phyloP scores from a whole-genome alignment of 768 basidiomycete species.

The Amanita inopinata region DNA sequence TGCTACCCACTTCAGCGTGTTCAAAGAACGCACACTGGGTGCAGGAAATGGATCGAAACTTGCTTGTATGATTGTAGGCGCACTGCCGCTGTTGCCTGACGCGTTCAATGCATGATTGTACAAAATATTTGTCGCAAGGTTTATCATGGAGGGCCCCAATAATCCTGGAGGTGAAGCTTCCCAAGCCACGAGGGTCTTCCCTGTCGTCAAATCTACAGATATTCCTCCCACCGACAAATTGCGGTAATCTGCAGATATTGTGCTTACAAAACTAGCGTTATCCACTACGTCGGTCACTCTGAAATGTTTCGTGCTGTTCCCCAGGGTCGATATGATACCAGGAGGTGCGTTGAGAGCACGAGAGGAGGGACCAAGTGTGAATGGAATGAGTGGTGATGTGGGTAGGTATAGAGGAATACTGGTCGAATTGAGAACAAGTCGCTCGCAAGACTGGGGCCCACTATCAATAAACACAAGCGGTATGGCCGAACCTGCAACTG shows the following conservation, averaged over 20 bases:
- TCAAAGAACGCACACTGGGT: conserved; percentile 43
- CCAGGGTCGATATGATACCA: conserved; percentile 36
- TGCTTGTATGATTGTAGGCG: conserved; percentile 46
- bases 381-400: conserved; percentile 26
- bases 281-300: conserved; percentile 34
- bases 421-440: conserved; percentile 25
- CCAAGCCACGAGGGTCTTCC: conserved; percentile 57
- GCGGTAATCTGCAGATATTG: conserved; percentile 39
- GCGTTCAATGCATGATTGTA: conserved; percentile 53
- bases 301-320: conserved; percentile 26
- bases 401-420: conserved; percentile 48
- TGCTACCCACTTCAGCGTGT: conserved; percentile 61
- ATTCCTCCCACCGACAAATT: conserved; percentile 60
- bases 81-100: conserved; percentile 25
- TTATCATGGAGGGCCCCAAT: conserved; percentile 52
- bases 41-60: conserved; percentile 51
- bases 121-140: conserved; percentile 57
- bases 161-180: conserved; percentile 53
- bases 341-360: conserved; percentile 46
- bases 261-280: conserved; percentile 49
- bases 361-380: conserved; percentile 22
- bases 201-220: conserved; percentile 43
- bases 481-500: conserved; percentile 54
- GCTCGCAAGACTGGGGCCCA: conserved; percentile 41
- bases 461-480: conserved; percentile 56